These are phyloP conservation scores for Rhododendron henanense DNA, from an alignment of 148 eudicot species.

Conservation along the genomic window DNA sequence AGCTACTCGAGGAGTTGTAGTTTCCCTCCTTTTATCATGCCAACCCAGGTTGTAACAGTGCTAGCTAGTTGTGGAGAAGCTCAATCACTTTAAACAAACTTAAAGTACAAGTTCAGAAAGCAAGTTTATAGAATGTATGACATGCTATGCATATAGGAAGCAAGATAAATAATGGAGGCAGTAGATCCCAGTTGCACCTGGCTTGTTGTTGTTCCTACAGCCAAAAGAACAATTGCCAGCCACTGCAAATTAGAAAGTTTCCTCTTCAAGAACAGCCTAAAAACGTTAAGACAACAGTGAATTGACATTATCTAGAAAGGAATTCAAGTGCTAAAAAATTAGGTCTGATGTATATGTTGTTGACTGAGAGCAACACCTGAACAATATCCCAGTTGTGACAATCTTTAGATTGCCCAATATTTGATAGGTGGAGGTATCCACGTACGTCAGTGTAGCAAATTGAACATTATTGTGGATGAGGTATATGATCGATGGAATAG, in stretches of 20 bases:
- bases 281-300: neutral
- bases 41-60: neutral
- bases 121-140: neutral
- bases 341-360: neutral
- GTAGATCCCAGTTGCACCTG: constrained; percentile 49
- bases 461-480: constrained; percentile 93
- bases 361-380: constrained; percentile 50
- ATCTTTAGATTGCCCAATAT: constrained; percentile 96
- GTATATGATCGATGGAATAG: constrained; percentile 92
- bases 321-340: neutral
- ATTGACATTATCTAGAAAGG: neutral
- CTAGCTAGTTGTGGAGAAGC: neutral
- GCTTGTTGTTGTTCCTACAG: constrained; percentile 96
- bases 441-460: constrained; percentile 92
- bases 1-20: neutral
- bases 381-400: constrained; percentile 86
- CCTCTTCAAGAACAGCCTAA: constrained; percentile 82
- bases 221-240: constrained; percentile 87
- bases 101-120: neutral
- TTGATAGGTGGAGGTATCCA: constrained; percentile 95
- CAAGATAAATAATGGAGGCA: neutral
- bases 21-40: neutral
- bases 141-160: neutral
- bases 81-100: neutral
- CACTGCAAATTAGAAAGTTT: constrained; percentile 93